Evolutionary conservation across 331 rosid genomes (phyloP), one percentile per base, ranked within the genome.

Genomic region (Cydonia oblonga): DNA sequence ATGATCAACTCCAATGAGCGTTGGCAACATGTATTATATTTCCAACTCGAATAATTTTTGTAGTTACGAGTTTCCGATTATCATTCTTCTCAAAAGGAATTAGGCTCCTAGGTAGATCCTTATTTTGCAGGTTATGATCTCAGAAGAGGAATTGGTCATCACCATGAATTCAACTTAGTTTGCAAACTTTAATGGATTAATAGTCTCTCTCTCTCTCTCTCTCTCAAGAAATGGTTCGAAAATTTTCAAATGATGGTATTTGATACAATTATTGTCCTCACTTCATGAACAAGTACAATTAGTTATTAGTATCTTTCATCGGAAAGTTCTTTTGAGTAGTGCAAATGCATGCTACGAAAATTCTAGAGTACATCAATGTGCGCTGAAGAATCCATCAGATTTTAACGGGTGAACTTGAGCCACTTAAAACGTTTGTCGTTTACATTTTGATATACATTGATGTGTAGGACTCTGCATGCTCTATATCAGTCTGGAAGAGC

Each of bases 61-160:
- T 78, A 68, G 84, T 72, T 61, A 63, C 7, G 57, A 65, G 76
- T 70, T 75, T 66, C 54, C 74, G 15, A 54, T 61, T 59, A 24
- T 69, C 40, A 74, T 23, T 25, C 20, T 82, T 54, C 69, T 69
- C 57, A 5, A 74, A 74, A 80, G 80, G 78, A 71, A 80, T 69
- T 76, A 77, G 85, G 81, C 81, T 80, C 44, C 64, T 70, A 66
- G 84, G 75, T 76, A 76, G 82, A 62, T 78, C 57, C 73, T 76
- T 67, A 77, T 63, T 67, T 62, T 79, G 68, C 79, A 81, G 85
- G 79, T 29, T 67, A 62, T 28, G 58, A 46, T 57, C 68, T 29
- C n/a, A 52, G 78, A 46, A 30, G 35, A 61, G 33, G 63, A 67
- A 63, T 53, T 68, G 12, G 64, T 38, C 52, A 58, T 78, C 35